phyloP scores from a whole-genome alignment of 768 basidiomycete genomes.

The Xerocomus spinulosus region DNA sequence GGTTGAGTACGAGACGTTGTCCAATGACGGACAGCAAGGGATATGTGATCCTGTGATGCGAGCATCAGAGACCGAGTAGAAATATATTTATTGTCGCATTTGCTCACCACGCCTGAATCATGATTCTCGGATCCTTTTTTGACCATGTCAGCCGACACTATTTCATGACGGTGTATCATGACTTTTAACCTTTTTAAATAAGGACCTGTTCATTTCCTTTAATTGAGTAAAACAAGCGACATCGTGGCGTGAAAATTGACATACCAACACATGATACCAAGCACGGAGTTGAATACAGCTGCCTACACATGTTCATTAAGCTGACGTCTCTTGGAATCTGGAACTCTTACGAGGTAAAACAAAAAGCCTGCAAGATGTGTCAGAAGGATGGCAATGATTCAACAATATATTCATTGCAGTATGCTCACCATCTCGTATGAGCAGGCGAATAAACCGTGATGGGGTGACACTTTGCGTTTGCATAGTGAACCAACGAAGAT shows the following conservation, averaged over 20 bases:
- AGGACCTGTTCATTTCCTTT: background rate
- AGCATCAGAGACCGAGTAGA: background rate
- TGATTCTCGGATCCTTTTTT: background rate
- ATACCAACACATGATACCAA: background rate
- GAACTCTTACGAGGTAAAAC: constrained; percentile 1
- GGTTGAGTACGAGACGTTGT: constrained; percentile 2
- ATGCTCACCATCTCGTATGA: too few relatives aligned
- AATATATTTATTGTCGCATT: background rate
- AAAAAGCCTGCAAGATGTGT: background rate
- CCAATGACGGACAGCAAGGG: background rate
- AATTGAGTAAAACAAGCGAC: background rate
- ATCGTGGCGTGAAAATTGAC: background rate
- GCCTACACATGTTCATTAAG: background rate
- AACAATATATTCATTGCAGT: constrained; percentile 8
- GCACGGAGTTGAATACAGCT: background rate
- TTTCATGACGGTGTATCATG: background rate
- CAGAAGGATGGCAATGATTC: background rate
- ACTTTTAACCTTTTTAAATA: background rate
- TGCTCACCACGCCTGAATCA: background rate
- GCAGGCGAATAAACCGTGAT: background rate
- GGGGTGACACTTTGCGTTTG: background rate
- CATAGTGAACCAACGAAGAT: background rate
- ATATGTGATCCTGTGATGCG: background rate
- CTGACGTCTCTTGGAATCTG: background rate
- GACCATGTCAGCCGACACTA: background rate